Conservation (phyloP, 495 filamentous ascomycete species). For the Penicillium pulvis region DNA sequence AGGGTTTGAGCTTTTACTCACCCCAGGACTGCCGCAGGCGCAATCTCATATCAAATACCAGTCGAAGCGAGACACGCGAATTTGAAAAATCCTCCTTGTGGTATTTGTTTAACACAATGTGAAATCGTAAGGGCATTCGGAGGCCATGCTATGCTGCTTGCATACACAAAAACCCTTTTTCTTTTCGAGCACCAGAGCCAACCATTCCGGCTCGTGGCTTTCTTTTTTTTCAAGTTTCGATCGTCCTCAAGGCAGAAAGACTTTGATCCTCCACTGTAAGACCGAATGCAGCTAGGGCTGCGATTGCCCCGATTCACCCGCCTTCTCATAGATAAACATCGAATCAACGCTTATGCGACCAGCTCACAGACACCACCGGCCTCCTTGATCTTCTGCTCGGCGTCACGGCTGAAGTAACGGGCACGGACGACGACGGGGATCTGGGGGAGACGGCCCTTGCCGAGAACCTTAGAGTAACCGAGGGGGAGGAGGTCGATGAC, state of each 20-base stretch:
- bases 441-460: conserved; percentile 86
- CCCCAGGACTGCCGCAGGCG: neutral
- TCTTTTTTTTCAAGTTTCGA: conserved; percentile 34
- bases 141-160: conserved; percentile 46
- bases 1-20: neutral
- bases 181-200: conserved; percentile 34
- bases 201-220: conserved; percentile 22
- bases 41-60: neutral
- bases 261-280: conserved; percentile 34
- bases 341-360: conserved; percentile 69
- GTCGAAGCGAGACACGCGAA: neutral
- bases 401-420: conserved; percentile 82
- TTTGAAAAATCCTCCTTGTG: conserved; percentile 39
- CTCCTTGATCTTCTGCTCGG: conserved; percentile 94
- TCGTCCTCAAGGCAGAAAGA: conserved; percentile 30
- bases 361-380: conserved; percentile 89
- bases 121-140: conserved; percentile 49
- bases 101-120: conserved; percentile 46
- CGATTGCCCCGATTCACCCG: conserved; percentile 38
- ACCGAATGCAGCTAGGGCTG: conserved; percentile 38
- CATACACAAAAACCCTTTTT: conserved; percentile 48
- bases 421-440: conserved; percentile 87
- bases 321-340: conserved; percentile 34
- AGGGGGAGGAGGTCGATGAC: conserved; percentile 90
- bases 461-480: conserved; percentile 91